Evolutionary conservation across 2,329 filamentous ascomycete species (phyloP).

Genomic region (Cladophialophora carrionii): DNA sequence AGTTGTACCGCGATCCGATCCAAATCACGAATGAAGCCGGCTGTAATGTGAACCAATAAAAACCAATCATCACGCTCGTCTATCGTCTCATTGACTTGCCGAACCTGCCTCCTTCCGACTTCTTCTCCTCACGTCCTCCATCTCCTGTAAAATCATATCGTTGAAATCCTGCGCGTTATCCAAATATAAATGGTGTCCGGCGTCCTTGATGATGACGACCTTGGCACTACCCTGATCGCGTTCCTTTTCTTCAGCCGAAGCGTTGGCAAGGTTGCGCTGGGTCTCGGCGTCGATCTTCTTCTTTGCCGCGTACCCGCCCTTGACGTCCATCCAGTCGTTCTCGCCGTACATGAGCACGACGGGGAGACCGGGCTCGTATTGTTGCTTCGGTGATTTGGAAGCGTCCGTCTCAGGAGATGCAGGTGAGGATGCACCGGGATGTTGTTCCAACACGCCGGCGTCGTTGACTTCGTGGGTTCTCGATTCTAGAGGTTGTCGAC

Average conservation of each 20-base stretch:
- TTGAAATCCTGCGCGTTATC: conserved; percentile 74
- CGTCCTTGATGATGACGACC: conserved; percentile 74
- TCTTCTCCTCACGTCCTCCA: conserved; percentile 61
- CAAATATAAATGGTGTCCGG: conserved; percentile 73
- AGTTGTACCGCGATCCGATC: not conserved
- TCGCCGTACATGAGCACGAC: conserved; percentile 96
- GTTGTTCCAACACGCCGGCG: conserved; percentile 5
- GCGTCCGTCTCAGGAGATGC: conserved; percentile 22
- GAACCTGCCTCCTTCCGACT: conserved; percentile 39
- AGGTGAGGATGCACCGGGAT: conserved; percentile 42
- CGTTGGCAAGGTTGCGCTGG: conserved; percentile 62
- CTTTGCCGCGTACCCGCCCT: conserved; percentile 77
- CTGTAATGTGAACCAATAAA: not conserved
- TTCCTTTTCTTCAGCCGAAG: conserved; percentile 68
- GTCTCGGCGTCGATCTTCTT: conserved; percentile 75
- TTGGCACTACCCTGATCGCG: conserved; percentile 79
- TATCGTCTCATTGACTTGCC: conserved; percentile 13
- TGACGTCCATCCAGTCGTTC: conserved; percentile 98
- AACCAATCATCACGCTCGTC: not conserved
- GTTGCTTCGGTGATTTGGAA: conserved; percentile 35
- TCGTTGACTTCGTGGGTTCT: conserved; percentile 17
- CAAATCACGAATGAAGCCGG: not conserved
- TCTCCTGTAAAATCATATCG: conserved; percentile 64
- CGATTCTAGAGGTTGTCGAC: conserved; percentile 64
- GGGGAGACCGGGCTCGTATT: conserved; percentile 70